Conservation (phyloP, 2,329 filamentous ascomycete genomes). For the Trichoderma polysporum region DNA sequence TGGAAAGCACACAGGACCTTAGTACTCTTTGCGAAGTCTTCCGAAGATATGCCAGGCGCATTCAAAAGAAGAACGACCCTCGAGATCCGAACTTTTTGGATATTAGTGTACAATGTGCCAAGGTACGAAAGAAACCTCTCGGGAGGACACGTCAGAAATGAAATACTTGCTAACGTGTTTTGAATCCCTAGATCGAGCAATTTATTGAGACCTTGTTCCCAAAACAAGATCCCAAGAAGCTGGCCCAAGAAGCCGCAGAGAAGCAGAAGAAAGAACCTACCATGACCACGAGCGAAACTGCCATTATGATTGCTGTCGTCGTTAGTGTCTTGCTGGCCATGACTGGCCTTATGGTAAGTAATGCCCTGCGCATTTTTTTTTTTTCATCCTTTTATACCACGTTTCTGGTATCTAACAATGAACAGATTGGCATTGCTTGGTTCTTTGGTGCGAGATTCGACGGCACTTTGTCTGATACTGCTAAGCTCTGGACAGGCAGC, state of each 20-base stretch:
- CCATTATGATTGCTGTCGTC: constrained; percentile 66
- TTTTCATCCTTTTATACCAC: too few relatives aligned
- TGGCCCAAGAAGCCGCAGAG: constrained; percentile 41
- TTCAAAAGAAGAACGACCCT: constrained; percentile 92
- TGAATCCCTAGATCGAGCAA: constrained; percentile 74
- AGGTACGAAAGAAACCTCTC: constrained; percentile 50
- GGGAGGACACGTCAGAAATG: constrained; percentile 22
- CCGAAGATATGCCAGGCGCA: constrained; percentile 71
- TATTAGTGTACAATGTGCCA: constrained; percentile 87
- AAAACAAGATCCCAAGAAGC: constrained; percentile 67
- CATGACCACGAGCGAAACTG: constrained; percentile 58
- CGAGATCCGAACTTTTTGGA: constrained; percentile 88
- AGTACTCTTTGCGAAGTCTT: constrained; percentile 79
- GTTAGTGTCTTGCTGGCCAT: constrained; percentile 69
- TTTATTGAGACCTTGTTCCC: constrained; percentile 96
- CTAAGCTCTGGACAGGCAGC: constrained; percentile 14
- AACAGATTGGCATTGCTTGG: constrained; percentile 74
- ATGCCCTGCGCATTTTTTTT: too few relatives aligned
- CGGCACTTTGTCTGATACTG: constrained; percentile 24
- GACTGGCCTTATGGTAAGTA: constrained; percentile 73
- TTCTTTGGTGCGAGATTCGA: constrained; percentile 82
- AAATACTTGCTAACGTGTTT: background rate
- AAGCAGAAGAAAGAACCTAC: constrained; percentile 42
- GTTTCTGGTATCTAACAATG: constrained; percentile 12
- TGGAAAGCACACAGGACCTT: constrained; percentile 88